A percentile compares a stretch with the other conserved stretches of the same genome.
Evolutionary conservation across 371 early-diverging fungal genomes (phyloP).

Genomic region (Actinomucor elegans): DNA sequence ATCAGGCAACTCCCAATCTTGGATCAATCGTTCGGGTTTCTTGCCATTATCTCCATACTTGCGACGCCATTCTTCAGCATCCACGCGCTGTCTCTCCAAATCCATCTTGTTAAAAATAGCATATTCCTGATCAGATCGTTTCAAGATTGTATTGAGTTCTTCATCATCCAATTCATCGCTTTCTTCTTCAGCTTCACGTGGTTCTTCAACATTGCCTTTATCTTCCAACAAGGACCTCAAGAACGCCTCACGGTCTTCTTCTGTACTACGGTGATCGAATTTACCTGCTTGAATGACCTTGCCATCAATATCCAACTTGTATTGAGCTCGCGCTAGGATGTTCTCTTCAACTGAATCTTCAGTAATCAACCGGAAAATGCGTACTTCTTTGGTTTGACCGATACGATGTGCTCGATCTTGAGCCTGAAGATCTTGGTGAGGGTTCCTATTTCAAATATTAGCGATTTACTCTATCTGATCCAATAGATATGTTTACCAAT

Average conservation of each 20-base stretch:
- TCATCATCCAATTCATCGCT: slow-evolving; percentile 69
- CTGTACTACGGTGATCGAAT: slow-evolving; percentile 95
- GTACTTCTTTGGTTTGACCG: slow-evolving; percentile 99
- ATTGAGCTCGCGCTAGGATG: slow-evolving; percentile 95
- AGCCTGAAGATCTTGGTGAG: slow-evolving; percentile 99
- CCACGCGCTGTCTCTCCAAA: slow-evolving; percentile 44
- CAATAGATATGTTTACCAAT: slow-evolving; percentile 72
- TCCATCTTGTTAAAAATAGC: slow-evolving; percentile 47
- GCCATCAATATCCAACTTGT: slow-evolving; percentile 96
- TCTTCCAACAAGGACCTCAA: slow-evolving; percentile 84
- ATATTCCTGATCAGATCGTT: slow-evolving; percentile 50
- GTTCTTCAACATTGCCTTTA: slow-evolving; percentile 47
- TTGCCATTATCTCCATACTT: slow-evolving; percentile 46
- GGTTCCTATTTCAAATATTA: slow-evolving; percentile 86
- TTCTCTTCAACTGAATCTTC: slow-evolving; percentile 96
- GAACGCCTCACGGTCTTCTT: slow-evolving; percentile 90
- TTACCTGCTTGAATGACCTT: slow-evolving; percentile 99
- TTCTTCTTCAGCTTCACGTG: slow-evolving; percentile 63
- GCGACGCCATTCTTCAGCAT: slow-evolving; percentile 39
- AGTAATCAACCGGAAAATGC: slow-evolving; percentile 96
- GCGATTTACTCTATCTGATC: too few species aligned
- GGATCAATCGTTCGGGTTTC: slow-evolving; percentile 75
- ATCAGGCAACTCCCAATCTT: slow-evolving; percentile 87
- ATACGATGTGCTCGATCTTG: slow-evolving; percentile 99
- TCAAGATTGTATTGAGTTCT: slow-evolving; percentile 58